Evolutionary conservation across 2,329 filamentous ascomycete genomes (phyloP).

Genomic region (Corynespora cassiicola): DNA sequence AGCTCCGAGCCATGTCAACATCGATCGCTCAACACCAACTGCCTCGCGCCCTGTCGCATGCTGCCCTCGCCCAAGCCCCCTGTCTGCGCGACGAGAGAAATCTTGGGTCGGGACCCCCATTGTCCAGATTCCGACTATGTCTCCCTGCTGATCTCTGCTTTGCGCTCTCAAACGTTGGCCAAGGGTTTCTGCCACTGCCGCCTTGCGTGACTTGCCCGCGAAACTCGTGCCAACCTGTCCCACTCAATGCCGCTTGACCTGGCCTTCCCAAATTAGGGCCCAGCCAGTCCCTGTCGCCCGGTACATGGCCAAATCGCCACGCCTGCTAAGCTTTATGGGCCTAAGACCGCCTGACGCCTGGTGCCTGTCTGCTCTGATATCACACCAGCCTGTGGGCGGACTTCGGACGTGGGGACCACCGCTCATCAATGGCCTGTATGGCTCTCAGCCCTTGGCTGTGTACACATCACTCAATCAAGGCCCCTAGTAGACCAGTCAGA

Average conservation of each 20-base stretch:
- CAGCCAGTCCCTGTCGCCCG: neutral
- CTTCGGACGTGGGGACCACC: constrained; percentile 24
- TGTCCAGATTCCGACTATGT: neutral
- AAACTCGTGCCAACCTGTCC: neutral
- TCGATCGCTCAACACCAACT: too few species aligned
- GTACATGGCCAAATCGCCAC: constrained; percentile 5
- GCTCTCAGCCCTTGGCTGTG: constrained; percentile 6
- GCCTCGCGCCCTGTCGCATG: neutral
- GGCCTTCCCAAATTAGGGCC: neutral
- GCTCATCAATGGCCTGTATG: constrained; percentile 9
- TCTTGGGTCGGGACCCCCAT: neutral
- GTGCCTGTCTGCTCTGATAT: constrained; percentile 12
- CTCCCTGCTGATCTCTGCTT: neutral
- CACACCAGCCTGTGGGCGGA: constrained; percentile 11
- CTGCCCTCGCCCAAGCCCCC: neutral
- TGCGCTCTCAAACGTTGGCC: too few species aligned
- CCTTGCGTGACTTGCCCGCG: too few species aligned
- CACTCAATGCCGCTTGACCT: neutral
- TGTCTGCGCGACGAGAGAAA: neutral
- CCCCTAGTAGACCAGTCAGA: constrained; percentile 17
- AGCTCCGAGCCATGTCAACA: neutral
- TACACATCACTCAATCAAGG: neutral
- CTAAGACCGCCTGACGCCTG: constrained; percentile 4
- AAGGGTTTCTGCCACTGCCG: too few species aligned
- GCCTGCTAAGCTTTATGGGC: constrained; percentile 7